Evolutionary conservation across 1,139 yeast species (phyloP).

Genomic region (Zhuliangozyma blackwelliae): DNA sequence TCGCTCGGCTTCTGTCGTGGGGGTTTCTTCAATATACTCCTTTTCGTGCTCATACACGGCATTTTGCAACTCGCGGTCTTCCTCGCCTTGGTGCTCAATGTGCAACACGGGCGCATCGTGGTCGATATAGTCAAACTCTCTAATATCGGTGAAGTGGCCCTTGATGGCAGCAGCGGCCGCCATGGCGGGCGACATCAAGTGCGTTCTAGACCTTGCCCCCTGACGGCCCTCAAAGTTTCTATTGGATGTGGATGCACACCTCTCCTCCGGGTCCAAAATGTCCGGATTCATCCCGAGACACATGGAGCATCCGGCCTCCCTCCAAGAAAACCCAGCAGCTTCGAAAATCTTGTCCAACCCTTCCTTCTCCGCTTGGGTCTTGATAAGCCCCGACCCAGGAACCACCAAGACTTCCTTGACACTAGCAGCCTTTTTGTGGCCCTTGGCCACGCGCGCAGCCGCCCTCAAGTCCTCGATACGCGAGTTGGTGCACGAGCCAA

Average conservation of each 20-base stretch:
- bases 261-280: conserved; percentile 86
- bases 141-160: conserved; percentile 87
- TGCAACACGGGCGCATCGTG: conserved; percentile 59
- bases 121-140: conserved; percentile 65
- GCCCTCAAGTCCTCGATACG: conserved; percentile 96
- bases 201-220: conserved; percentile 96
- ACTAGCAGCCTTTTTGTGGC: conserved; percentile 78
- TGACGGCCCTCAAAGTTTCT: conserved; percentile 99
- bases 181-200: conserved; percentile 98
- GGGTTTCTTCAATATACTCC: conserved; percentile 42
- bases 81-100: conserved; percentile 42
- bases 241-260: conserved; percentile 98
- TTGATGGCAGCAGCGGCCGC: conserved; percentile 97
- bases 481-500: conserved; percentile 97
- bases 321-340: conserved; percentile 96
- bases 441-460: conserved; percentile 91
- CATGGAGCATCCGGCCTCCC: conserved; percentile 99
- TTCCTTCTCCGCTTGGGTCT: conserved; percentile 88
- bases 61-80: conserved; percentile 57
- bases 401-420: conserved; percentile 86
- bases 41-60: conserved; percentile 71
- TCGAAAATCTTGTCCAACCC: conserved; percentile 88
- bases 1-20: conserved; percentile 42
- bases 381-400: conserved; percentile 96
- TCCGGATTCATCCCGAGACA: conserved; percentile 99